A percentile compares a stretch with the other conserved stretches of the same genome.
phyloP scores from a whole-genome alignment of 805 yeast genomes.

The Candida lessepsii region DNA sequence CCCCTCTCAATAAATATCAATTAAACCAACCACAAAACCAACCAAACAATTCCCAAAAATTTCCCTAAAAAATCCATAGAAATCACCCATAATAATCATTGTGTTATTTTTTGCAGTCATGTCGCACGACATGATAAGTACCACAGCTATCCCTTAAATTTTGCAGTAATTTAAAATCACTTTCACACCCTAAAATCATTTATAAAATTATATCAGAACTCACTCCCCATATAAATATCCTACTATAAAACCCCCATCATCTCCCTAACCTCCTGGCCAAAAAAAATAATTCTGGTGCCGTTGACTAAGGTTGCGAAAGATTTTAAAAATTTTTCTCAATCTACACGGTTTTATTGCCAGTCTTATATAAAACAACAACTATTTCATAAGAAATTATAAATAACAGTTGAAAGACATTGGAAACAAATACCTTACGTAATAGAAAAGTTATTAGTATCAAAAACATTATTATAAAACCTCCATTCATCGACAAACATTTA shows the following conservation, averaged over 20 bases:
- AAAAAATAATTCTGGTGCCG: background rate
- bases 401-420: too few relatives aligned
- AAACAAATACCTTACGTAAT: too few relatives aligned
- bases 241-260: too few relatives aligned
- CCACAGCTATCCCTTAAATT: constrained; percentile 8
- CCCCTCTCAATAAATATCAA: background rate
- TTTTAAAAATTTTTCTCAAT: constrained; percentile 1
- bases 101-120: background rate
- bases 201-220: too few relatives aligned
- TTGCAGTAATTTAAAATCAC: constrained; percentile 7
- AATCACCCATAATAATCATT: too few relatives aligned
- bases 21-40: too few relatives aligned
- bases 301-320: constrained; percentile 1
- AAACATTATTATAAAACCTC: background rate
- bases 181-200: too few relatives aligned
- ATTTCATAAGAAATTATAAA: too few relatives aligned
- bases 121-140: constrained; percentile 7
- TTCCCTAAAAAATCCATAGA: too few relatives aligned
- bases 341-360: background rate
- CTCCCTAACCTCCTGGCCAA: too few relatives aligned
- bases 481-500: background rate
- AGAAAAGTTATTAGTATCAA: background rate
- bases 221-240: too few relatives aligned
- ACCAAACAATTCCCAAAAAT: too few relatives aligned
- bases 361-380: background rate